phyloP scores from a whole-genome alignment of 352 stramenopile species.

The Phytophthora tentaculata region DNA sequence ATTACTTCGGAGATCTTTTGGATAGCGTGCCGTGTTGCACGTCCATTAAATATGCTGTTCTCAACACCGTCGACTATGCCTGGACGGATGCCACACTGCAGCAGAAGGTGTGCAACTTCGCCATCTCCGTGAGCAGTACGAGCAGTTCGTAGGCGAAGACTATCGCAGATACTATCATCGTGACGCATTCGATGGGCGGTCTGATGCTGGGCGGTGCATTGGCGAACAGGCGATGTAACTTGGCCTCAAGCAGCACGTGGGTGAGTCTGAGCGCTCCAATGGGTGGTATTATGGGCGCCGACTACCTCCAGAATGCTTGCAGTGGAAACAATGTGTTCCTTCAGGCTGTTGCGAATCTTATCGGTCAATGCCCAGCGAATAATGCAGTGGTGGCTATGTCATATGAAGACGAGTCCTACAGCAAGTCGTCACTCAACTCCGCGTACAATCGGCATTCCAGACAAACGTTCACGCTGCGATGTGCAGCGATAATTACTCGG shows the following conservation, averaged over 20 bases:
- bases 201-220: conserved; percentile 42
- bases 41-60: conserved; percentile 34
- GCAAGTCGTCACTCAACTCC: conserved; percentile 23
- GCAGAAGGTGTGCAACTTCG: conserved; percentile 40
- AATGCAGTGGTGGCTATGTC: conserved; percentile 22
- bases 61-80: conserved; percentile 35
- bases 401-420: conserved; percentile 36
- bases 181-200: conserved; percentile 50
- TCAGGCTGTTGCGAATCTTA: conserved; percentile 34
- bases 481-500: conserved; percentile 46
- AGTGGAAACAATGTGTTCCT: conserved; percentile 31
- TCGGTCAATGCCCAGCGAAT: conserved; percentile 42
- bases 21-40: conserved; percentile 41
- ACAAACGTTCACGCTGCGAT: conserved; percentile 40
- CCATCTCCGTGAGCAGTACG: conserved; percentile 28
- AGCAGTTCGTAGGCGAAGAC: conserved; percentile 24
- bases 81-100: conserved; percentile 40
- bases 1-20: conserved; percentile 40
- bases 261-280: conserved; percentile 44
- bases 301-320: conserved; percentile 44
- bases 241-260: conserved; percentile 42
- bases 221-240: conserved; percentile 44
- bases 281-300: conserved; percentile 45
- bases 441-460: conserved; percentile 30
- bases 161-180: conserved; percentile 42